A percentile compares a stretch with the other conserved stretches of the same genome.
Evolutionary conservation across 1,139 yeast genomes (phyloP).

Genomic region (Taiozyma sp.): DNA sequence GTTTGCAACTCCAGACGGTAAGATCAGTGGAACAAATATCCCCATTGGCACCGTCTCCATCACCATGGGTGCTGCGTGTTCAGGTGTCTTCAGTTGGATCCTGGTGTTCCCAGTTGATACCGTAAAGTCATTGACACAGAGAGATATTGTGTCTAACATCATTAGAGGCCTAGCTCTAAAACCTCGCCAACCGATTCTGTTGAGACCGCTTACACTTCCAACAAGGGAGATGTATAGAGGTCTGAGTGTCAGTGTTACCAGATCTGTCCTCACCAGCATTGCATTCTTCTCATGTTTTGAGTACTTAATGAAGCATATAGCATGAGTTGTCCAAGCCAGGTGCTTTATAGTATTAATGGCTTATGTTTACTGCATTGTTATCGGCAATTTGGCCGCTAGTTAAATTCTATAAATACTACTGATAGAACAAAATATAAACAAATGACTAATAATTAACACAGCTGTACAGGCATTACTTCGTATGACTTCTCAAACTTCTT

Average conservation of each 20-base stretch:
- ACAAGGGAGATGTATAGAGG: slow-evolving; percentile 63
- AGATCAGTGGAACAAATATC: slow-evolving; percentile 23
- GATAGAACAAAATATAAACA: not conserved
- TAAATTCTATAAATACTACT: not conserved
- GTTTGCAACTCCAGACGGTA: slow-evolving; percentile 16
- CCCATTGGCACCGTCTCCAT: slow-evolving; percentile 34
- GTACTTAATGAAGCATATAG: slow-evolving; percentile 49
- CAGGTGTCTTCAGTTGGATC: slow-evolving; percentile 73
- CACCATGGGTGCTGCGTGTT: slow-evolving; percentile 70
- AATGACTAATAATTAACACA: not conserved
- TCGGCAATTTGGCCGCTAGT: not conserved
- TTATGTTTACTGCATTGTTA: not conserved
- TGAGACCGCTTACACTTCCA: slow-evolving; percentile 32
- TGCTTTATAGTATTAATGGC: not conserved
- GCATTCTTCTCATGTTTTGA: slow-evolving; percentile 74
- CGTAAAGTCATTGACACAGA: slow-evolving; percentile 65
- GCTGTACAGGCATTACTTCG: slow-evolving; percentile 3
- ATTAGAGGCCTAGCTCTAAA: slow-evolving; percentile 36
- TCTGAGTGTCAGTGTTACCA: slow-evolving; percentile 61
- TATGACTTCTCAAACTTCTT: slow-evolving; percentile 8
- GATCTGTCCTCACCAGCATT: slow-evolving; percentile 71
- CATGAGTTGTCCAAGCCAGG: slow-evolving; percentile 13
- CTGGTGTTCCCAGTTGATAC: slow-evolving; percentile 79
- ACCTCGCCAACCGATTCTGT: slow-evolving; percentile 30
- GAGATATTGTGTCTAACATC: slow-evolving; percentile 66